Evolutionary conservation across 495 filamentous ascomycete species (phyloP).

Genomic region (Letharia columbiana): DNA sequence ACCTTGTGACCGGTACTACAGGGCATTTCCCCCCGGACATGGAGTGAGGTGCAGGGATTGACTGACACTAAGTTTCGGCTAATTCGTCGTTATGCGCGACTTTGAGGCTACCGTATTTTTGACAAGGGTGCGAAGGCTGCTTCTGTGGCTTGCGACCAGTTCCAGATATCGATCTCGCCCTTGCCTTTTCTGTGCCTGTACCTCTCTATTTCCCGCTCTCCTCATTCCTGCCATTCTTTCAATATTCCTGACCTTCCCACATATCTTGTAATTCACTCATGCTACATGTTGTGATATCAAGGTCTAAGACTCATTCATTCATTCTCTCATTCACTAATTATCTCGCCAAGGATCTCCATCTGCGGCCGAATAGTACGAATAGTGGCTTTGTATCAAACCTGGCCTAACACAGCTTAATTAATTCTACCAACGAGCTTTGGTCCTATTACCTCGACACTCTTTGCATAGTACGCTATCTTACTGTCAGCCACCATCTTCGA

Average conservation of each 20-base stretch:
- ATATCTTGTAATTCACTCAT: neutral
- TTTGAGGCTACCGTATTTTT: neutral
- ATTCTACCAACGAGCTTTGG: neutral
- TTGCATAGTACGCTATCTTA: neutral
- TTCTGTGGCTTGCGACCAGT: constrained; percentile 6
- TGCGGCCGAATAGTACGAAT: constrained; percentile 3
- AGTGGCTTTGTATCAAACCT: constrained; percentile 16
- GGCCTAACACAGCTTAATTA: neutral
- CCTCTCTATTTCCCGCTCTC: neutral
- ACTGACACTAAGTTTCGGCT: neutral
- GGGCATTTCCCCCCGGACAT: neutral
- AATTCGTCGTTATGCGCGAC: neutral
- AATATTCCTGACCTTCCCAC: neutral
- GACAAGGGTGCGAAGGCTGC: neutral
- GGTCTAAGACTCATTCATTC: neutral
- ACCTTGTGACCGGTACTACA: neutral
- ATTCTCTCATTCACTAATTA: constrained; percentile 13
- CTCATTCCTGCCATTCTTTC: neutral
- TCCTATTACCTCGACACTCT: neutral
- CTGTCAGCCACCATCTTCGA: neutral
- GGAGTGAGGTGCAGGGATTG: neutral
- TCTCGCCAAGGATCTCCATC: constrained; percentile 11
- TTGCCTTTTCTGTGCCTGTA: constrained; percentile 5
- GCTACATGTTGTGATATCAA: neutral
- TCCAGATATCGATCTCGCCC: constrained; percentile 16